A percentile compares a stretch with the other conserved stretches of the same genome.
Evolutionary conservation across 306 rosid species (phyloP).

Genomic region (Castanea mollissima): DNA sequence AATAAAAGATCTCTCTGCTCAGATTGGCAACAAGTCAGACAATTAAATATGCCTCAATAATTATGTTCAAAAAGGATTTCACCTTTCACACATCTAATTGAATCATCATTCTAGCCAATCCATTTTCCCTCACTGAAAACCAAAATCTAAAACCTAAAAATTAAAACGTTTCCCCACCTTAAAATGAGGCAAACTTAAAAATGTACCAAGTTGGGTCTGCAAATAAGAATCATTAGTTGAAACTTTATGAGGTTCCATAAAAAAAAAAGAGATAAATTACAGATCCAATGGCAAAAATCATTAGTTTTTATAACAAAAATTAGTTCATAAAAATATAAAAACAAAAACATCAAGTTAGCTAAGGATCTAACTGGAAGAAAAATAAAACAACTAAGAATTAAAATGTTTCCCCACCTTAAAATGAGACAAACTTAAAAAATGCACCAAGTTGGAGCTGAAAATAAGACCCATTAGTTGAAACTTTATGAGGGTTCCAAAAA

Average conservation of each 20-base stretch:
- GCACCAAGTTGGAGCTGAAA: slow-evolving; percentile 28
- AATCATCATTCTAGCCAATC: slow-evolving; percentile 53
- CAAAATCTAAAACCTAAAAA: neutral
- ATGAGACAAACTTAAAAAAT: slow-evolving; percentile 34
- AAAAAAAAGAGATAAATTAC: neutral
- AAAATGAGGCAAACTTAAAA: slow-evolving; percentile 30
- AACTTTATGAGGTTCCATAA: slow-evolving; percentile 13
- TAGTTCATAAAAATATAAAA: neutral
- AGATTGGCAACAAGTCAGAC: slow-evolving; percentile 38
- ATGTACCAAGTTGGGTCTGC: slow-evolving; percentile 22
- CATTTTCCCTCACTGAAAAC: neutral
- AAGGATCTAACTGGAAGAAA: neutral
- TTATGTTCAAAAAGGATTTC: slow-evolving; percentile 48
- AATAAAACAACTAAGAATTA: neutral
- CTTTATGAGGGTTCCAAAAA: slow-evolving; percentile 11
- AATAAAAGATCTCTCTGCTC: neutral
- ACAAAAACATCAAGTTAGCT: neutral
- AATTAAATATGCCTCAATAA: slow-evolving; percentile 55
- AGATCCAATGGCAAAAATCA: slow-evolving; percentile 20
- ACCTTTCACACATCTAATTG: slow-evolving; percentile 73
- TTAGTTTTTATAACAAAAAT: neutral
- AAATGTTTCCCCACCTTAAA: slow-evolving; percentile 56
- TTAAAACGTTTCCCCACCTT: slow-evolving; percentile 53
- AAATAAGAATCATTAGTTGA: slow-evolving; percentile 19
- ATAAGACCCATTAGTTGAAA: slow-evolving; percentile 24